These are phyloP conservation scores for Kwoniella shivajii DNA, from an alignment of 1,284 basidiomycete genomes.

Conservation along the genomic window DNA sequence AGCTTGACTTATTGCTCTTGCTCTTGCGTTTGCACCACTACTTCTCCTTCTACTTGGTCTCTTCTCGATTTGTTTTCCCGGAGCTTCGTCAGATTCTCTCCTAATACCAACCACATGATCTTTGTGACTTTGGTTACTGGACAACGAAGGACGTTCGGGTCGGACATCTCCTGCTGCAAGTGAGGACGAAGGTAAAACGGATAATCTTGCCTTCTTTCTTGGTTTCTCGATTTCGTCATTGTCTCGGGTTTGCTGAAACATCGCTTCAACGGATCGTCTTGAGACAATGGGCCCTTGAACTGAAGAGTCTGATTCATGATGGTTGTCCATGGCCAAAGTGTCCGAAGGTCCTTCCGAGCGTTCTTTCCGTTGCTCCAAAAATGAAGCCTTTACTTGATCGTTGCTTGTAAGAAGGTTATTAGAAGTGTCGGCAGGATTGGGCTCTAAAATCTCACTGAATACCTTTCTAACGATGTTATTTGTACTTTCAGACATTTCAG, in stretches of 20 bases:
- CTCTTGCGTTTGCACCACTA: neutral
- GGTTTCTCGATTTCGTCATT: neutral
- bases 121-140: neutral
- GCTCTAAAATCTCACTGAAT: too few species aligned
- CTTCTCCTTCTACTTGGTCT: neutral
- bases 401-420: too few species aligned
- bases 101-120: neutral
- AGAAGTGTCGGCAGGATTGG: too few species aligned
- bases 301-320: neutral
- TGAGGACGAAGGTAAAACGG: neutral
- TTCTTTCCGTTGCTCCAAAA: too few species aligned
- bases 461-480: too few species aligned
- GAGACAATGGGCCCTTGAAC: neutral
- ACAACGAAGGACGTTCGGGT: neutral
- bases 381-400: too few species aligned
- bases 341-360: too few species aligned
- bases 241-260: neutral
- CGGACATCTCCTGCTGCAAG: neutral
- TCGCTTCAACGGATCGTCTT: neutral
- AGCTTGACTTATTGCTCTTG: neutral
- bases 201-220: neutral
- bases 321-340: neutral
- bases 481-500: too few species aligned
- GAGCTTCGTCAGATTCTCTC: neutral
- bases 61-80: neutral